Percentiles rank a stretch among this genome's conserved stretches.
Conservation (phyloP, 805 yeast genomes). For the Ogataea salicorniae region DNA sequence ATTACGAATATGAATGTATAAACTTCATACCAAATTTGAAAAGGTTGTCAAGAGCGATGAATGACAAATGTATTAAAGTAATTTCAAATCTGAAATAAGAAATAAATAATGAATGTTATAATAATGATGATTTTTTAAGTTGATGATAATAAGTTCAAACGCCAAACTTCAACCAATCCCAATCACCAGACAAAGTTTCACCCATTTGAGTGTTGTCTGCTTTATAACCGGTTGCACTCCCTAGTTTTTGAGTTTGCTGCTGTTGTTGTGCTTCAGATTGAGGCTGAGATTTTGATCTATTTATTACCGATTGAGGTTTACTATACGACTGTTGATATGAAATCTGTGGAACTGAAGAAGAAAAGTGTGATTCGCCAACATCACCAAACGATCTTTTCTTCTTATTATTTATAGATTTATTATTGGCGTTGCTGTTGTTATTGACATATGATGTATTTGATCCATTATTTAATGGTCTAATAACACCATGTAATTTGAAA, state of each 20-base stretch:
- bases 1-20: too few relatives aligned
- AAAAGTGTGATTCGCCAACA: not conserved
- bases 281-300: not conserved
- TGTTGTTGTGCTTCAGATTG: constrained; percentile 1
- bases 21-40: too few relatives aligned
- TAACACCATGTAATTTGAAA: constrained; percentile 74
- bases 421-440: constrained; percentile 4
- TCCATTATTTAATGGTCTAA: constrained; percentile 26
- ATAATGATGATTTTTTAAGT: not conserved
- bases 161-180: constrained; percentile 35
- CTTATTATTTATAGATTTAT: constrained; percentile 1
- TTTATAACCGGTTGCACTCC: constrained; percentile 8
- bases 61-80: too few relatives aligned
- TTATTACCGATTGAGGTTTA: not conserved
- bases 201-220: constrained; percentile 28
- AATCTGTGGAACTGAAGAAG: not conserved
- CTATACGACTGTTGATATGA: not conserved
- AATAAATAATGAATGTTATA: too few relatives aligned
- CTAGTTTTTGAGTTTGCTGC: not conserved
- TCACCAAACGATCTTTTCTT: constrained; percentile 14
- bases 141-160: constrained; percentile 9
- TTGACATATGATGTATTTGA: constrained; percentile 4
- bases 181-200: constrained; percentile 30
- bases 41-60: too few relatives aligned
- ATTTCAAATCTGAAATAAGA: not conserved